A percentile compares a stretch with the other conserved stretches of the same genome.
Conservation (phyloP, 352 stramenopile species). For the Halophytophthora polymorphica region DNA sequence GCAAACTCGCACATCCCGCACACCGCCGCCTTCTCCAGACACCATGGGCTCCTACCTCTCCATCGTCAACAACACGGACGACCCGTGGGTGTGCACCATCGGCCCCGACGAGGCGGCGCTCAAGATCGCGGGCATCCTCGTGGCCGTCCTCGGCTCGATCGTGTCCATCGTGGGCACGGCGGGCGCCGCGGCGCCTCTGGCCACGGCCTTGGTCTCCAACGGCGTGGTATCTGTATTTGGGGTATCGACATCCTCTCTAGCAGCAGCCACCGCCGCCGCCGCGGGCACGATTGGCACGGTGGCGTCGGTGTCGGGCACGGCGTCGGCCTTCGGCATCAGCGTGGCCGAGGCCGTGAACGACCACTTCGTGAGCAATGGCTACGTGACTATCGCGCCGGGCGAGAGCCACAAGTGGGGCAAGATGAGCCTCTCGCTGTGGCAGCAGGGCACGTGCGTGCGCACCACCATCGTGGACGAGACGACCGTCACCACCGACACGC, state of each 20-base stretch:
- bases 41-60: conserved; percentile 46
- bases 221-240: conserved; percentile 30
- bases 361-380: conserved; percentile 31
- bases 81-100: conserved; percentile 40
- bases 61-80: conserved; percentile 41
- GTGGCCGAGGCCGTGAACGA: conserved; percentile 35
- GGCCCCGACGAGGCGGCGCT: conserved; percentile 36
- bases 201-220: conserved; percentile 20
- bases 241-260: conserved; percentile 24
- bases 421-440: conserved; percentile 46
- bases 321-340: conserved; percentile 31
- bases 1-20: too few relatives aligned
- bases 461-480: conserved; percentile 37
- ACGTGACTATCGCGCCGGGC: conserved; percentile 27
- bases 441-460: conserved; percentile 41
- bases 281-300: conserved; percentile 15
- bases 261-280: conserved; percentile 13
- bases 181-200: conserved; percentile 26
- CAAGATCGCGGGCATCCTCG: conserved; percentile 31
- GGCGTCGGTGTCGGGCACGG: conserved; percentile 19
- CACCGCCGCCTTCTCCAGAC: too few relatives aligned
- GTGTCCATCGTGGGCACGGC: conserved; percentile 25
- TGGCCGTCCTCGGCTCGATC: conserved; percentile 22
- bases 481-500: conserved; percentile 32
- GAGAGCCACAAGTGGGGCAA: conserved; percentile 34